phyloP scores from a whole-genome alignment of 78 protist genomes.

The Diacronema lutheri region DNA sequence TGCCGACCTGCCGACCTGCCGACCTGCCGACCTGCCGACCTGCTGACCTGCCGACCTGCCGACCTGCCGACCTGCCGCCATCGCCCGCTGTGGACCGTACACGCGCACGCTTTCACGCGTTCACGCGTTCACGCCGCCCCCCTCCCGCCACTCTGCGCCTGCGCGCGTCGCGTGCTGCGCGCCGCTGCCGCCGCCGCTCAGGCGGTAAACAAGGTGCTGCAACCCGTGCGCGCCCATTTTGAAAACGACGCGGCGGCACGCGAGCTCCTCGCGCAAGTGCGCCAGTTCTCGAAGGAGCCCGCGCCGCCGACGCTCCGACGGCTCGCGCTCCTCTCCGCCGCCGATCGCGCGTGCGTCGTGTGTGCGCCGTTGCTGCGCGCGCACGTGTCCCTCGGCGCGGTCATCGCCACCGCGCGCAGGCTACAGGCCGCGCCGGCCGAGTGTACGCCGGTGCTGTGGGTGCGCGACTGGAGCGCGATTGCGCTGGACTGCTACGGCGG shows the following conservation, averaged over 20 bases:
- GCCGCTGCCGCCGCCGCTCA: neutral
- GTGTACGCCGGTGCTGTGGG: neutral
- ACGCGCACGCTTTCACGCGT: no score
- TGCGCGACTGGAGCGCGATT: slow-evolving; percentile 35
- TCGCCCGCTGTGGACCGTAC: neutral
- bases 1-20: no score
- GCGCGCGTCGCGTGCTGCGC: no score
- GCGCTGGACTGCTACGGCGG: neutral
- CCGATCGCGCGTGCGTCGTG: neutral
- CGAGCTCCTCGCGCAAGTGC: neutral
- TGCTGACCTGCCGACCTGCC: no score
- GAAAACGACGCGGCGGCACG: neutral
- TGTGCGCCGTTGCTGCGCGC: neutral
- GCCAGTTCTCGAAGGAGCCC: neutral
- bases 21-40: no score
- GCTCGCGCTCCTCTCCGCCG: neutral
- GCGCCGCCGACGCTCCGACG: neutral
- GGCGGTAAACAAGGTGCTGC: slow-evolving; percentile 20
- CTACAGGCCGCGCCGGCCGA: neutral
- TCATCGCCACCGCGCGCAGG: neutral
- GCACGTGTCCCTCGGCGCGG: neutral
- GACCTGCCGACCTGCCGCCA: no score
- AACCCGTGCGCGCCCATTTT: slow-evolving; percentile 41
- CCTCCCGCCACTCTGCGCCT: no score
- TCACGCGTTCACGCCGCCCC: no score